Base-by-base conservation (phyloP, 176 grass and related monocot species). In the Alloteropsis semialata region DNA sequence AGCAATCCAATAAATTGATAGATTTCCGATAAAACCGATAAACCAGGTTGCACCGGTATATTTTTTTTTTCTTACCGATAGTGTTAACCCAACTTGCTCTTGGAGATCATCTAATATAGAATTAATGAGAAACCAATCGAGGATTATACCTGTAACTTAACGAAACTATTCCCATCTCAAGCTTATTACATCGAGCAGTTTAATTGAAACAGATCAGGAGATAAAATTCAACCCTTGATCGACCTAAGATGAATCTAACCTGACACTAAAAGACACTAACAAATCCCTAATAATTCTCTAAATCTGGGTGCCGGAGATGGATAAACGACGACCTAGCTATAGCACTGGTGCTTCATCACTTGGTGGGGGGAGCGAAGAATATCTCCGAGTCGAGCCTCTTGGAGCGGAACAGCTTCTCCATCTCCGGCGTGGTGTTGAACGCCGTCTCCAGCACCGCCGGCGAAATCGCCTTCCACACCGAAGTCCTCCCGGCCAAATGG, bases 391-490 rank as follows among this genome's bases (percentile, higher is more conserved):
- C 86, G 0, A 84, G 72, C 72, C 87, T 86, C 60, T 94, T 94
- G 19, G 89, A 91, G 15, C 92, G 83, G 68, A 94, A 94, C 41
- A 84, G 56, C 76, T 87, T 50, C 89, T 91, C 92, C 53, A 85
- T 77, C 41, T 89, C 89, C 13, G 87, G 83, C 3, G 89, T 71
- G 49, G 84, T 65, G 65, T 75, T 81, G 82, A 94, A 94, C 1
- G 86, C 66, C 4, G 89, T 29, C 59, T 85, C 76, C 25, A 94
- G 70, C 59, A 91, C 89, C 67, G 45, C 74, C 10, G 86, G 61
- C 3, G 92, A 94, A 4, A 94, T 84, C 2, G 85, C 86, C 77
- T 94, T 94, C 88, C 85, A 94, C 45, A 94, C 92, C 3, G 92
- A 94, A 0, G 92, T 94, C 79, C 25, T 91, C 34, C 92, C 92